Evolutionary conservation across 371 early-diverging fungal genomes (phyloP).

Genomic region (Mucor sp.): DNA sequence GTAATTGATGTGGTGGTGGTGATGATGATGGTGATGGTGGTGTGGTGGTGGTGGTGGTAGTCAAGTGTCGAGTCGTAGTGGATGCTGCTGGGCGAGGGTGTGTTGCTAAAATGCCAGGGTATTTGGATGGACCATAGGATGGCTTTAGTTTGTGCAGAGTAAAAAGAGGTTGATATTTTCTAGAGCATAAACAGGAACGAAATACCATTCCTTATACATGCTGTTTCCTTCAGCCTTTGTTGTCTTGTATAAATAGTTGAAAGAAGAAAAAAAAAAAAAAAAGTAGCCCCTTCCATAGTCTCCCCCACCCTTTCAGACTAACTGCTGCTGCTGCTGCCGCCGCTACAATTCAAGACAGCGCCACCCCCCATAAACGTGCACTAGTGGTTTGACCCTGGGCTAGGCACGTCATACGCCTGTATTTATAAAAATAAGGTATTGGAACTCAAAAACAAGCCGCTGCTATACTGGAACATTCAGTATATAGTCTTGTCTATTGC

Average conservation of each 20-base stretch:
- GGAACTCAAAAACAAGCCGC: neutral
- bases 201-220: conserved; percentile 34
- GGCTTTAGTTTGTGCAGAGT: neutral
- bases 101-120: conserved; percentile 11
- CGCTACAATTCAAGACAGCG: neutral
- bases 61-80: neutral
- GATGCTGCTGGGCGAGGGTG: neutral
- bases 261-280: neutral
- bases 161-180: conserved; percentile 6
- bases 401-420: neutral
- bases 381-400: neutral
- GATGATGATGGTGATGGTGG: neutral
- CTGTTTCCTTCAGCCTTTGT: conserved; percentile 12
- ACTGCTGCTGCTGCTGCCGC: neutral
- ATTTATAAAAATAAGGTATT: neutral
- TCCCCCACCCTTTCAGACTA: too few relatives aligned
- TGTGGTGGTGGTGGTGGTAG: neutral
- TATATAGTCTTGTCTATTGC: too few relatives aligned
- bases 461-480: too few relatives aligned
- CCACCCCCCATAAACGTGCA: neutral
- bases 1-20: neutral
- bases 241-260: neutral
- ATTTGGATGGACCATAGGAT: neutral
- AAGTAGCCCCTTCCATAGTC: neutral
- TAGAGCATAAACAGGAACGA: conserved; percentile 32